Percentiles rank a stretch among this genome's conserved stretches.
Conservation (phyloP, 2,329 filamentous ascomycete species). For the Venturia asperata region DNA sequence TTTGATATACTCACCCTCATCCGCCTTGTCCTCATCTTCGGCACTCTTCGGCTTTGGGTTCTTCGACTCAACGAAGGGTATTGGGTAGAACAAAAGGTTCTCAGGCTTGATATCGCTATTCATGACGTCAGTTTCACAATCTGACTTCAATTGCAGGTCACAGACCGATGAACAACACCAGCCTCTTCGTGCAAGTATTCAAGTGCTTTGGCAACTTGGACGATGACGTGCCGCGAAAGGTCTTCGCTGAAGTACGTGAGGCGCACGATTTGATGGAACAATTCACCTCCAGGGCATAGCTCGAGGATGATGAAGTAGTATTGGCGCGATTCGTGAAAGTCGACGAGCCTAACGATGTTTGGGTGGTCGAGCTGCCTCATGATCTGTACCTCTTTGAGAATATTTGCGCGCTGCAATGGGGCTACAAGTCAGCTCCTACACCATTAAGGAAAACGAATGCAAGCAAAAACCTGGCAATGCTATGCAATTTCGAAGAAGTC, state of each 20-base stretch:
- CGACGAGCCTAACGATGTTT: slow-evolving; percentile 88
- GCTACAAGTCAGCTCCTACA: slow-evolving; percentile 38
- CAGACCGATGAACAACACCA: slow-evolving; percentile 93
- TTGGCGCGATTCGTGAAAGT: slow-evolving; percentile 87
- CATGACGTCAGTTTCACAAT: slow-evolving; percentile 32
- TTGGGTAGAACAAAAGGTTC: slow-evolving; percentile 88
- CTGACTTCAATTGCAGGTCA: slow-evolving; percentile 15
- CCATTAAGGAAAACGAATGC: background rate
- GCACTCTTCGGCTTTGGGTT: slow-evolving; percentile 72
- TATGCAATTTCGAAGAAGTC: slow-evolving; percentile 28
- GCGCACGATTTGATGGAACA: slow-evolving; percentile 97
- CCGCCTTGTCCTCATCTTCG: slow-evolving; percentile 93
- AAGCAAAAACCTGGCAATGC: slow-evolving; percentile 9
- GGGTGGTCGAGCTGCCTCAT: slow-evolving; percentile 96
- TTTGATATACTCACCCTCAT: slow-evolving; percentile 85
- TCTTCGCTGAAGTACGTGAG: slow-evolving; percentile 98
- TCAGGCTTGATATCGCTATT: slow-evolving; percentile 94
- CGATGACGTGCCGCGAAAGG: slow-evolving; percentile 86
- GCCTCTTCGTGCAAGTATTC: slow-evolving; percentile 91
- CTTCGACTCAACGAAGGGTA: slow-evolving; percentile 71
- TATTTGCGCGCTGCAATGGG: slow-evolving; percentile 73
- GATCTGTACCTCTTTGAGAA: slow-evolving; percentile 96
- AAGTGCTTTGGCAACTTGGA: slow-evolving; percentile 88
- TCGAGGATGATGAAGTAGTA: slow-evolving; percentile 98
- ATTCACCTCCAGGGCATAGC: slow-evolving; percentile 86